phyloP scores from a whole-genome alignment of 306 rosid genomes.

The Inga leiocalycina region DNA sequence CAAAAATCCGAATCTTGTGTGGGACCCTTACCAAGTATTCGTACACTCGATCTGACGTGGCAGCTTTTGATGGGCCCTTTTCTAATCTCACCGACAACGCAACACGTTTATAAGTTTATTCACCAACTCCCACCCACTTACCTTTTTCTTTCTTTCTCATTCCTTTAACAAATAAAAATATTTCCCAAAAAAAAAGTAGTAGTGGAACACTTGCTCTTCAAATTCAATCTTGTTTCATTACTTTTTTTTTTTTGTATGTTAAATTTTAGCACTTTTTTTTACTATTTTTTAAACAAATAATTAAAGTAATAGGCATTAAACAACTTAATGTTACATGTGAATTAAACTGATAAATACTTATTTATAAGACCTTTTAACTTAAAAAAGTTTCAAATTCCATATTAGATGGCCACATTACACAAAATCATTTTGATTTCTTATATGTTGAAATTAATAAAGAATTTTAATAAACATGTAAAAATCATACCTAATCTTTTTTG shows the following conservation, averaged over 20 bases:
- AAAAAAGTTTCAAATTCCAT: background rate
- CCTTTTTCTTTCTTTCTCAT: background rate
- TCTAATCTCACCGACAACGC: background rate
- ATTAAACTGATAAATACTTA: too few relatives aligned
- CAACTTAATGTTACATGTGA: too few relatives aligned
- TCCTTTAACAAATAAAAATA: background rate
- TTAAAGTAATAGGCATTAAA: too few relatives aligned
- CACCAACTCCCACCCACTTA: conserved; percentile 11
- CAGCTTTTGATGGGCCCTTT: background rate
- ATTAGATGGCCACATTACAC: background rate
- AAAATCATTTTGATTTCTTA: background rate
- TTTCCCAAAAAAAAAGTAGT: background rate
- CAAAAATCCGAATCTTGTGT: background rate
- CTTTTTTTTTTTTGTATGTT: too few relatives aligned
- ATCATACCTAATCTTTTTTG: background rate
- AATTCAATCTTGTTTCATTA: background rate
- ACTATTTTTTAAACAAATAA: too few relatives aligned
- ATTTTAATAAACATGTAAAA: background rate
- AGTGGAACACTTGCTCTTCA: background rate
- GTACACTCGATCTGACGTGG: background rate
- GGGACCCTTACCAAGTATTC: conserved; percentile 1
- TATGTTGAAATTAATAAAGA: background rate
- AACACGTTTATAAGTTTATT: background rate
- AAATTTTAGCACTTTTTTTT: too few relatives aligned
- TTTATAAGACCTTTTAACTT: too few relatives aligned